These are phyloP conservation scores for Globisporangium carolinianum DNA, from an alignment of 352 stramenopile genomes.

Conservation along the genomic window DNA sequence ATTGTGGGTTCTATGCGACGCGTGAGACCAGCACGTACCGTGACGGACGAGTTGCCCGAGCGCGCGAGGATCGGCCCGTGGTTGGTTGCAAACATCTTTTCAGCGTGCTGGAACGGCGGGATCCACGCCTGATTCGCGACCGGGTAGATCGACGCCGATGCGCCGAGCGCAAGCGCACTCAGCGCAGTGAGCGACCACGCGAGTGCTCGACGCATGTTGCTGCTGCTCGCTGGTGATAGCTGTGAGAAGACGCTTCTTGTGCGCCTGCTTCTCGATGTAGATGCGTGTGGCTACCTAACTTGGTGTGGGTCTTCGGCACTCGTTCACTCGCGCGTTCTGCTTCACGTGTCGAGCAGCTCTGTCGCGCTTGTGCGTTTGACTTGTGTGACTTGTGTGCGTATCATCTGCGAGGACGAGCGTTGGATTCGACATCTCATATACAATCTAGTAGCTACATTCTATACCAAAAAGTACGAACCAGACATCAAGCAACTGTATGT, in stretches of 20 bases:
- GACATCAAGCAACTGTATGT: no score
- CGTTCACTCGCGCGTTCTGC: not conserved
- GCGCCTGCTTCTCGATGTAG: not conserved
- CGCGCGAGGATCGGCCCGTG: slow-evolving; percentile 59
- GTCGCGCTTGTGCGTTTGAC: no score
- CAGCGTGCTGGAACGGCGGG: slow-evolving; percentile 72
- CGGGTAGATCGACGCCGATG: slow-evolving; percentile 56
- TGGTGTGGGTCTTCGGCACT: not conserved
- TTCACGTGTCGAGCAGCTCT: no score
- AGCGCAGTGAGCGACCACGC: not conserved
- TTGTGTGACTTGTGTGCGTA: no score
- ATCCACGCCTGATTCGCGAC: slow-evolving; percentile 69
- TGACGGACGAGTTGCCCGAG: slow-evolving; percentile 55
- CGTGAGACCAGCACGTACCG: slow-evolving; percentile 19
- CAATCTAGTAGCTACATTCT: no score
- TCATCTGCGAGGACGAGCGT: no score
- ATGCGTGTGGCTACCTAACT: not conserved
- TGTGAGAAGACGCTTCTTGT: not conserved
- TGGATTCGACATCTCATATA: no score
- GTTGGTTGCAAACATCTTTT: slow-evolving; percentile 82
- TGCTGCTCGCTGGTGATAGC: not conserved
- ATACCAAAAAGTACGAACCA: no score
- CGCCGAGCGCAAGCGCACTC: not conserved
- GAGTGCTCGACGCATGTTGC: not conserved
- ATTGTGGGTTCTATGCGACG: not conserved